These are phyloP conservation scores for Globisporangium perplexum DNA, from an alignment of 352 stramenopile genomes.

Conservation along the genomic window DNA sequence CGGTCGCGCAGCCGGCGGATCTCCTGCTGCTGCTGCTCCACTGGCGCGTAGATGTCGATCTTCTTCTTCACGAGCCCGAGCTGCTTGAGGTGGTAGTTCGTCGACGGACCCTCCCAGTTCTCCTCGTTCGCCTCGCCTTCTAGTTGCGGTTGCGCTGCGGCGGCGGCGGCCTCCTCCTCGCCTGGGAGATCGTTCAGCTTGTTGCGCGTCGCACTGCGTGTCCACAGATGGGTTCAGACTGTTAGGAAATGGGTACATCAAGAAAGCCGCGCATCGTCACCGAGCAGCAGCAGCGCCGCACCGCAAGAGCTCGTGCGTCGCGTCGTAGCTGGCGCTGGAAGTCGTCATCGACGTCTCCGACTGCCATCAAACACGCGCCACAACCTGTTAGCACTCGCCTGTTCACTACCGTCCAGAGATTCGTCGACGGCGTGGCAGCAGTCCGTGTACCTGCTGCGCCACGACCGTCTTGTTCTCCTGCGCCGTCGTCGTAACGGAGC, in stretches of 20 bases:
- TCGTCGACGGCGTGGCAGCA: not conserved
- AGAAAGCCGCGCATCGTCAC: too few species aligned
- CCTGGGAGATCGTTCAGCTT: constrained; percentile 30
- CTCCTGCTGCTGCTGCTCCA: constrained; percentile 59
- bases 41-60: constrained; percentile 74
- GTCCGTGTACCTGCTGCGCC: constrained; percentile 6
- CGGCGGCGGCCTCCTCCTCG: constrained; percentile 5
- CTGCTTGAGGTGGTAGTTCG: constrained; percentile 79
- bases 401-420: not conserved
- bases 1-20: constrained; percentile 56
- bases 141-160: constrained; percentile 1
- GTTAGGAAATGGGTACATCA: not conserved
- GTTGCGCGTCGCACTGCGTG: constrained; percentile 25
- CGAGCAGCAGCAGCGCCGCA: constrained; percentile 5
- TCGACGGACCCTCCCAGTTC: constrained; percentile 47
- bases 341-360: not conserved
- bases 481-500: not conserved
- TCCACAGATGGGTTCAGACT: not conserved
- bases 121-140: constrained; percentile 9
- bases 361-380: not conserved
- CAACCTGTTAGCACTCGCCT: not conserved
- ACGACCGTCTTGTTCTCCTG: constrained; percentile 5
- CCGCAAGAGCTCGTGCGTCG: constrained; percentile 28
- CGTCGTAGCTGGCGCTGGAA: constrained; percentile 12
- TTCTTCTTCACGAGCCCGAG: constrained; percentile 61